Conservation (phyloP, 176 grass and related monocot genomes). For the Rhipidocladum racemiflorum region DNA sequence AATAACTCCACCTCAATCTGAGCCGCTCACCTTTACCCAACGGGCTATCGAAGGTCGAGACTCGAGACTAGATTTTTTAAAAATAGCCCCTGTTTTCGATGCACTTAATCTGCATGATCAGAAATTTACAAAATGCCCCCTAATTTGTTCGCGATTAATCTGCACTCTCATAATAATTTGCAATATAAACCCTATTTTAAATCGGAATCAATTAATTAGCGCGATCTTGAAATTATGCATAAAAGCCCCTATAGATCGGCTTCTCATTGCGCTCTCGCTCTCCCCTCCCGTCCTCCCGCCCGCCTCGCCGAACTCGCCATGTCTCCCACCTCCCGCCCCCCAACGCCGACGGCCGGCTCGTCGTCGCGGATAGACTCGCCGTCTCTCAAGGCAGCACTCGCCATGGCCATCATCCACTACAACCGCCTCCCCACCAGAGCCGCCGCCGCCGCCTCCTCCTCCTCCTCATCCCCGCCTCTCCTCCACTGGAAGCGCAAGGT, state of each 20-base stretch:
- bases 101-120: too few relatives aligned
- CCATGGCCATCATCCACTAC: slow-evolving; percentile 68
- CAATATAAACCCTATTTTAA: too few relatives aligned
- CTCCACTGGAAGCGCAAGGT: slow-evolving; percentile 91
- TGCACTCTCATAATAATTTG: too few relatives aligned
- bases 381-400: slow-evolving; percentile 72
- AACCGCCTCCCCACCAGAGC: slow-evolving; percentile 31
- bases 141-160: too few relatives aligned
- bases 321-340: slow-evolving; percentile 27
- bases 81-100: too few relatives aligned
- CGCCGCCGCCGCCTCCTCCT: neutral
- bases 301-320: slow-evolving; percentile 31
- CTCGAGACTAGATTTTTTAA: too few relatives aligned
- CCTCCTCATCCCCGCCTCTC: slow-evolving; percentile 43
- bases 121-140: too few relatives aligned
- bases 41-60: too few relatives aligned
- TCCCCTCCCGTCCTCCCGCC: neutral
- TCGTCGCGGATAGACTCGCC: slow-evolving; percentile 57
- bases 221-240: too few relatives aligned
- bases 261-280: too few relatives aligned
- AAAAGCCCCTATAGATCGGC: neutral
- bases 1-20: too few relatives aligned
- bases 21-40: too few relatives aligned
- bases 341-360: slow-evolving; percentile 23
- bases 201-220: neutral